A percentile compares a stretch with the other conserved stretches of the same genome.
These are phyloP conservation scores for Hortiboletus campestris DNA, from an alignment of 768 basidiomycete species.

Conservation along the genomic window DNA sequence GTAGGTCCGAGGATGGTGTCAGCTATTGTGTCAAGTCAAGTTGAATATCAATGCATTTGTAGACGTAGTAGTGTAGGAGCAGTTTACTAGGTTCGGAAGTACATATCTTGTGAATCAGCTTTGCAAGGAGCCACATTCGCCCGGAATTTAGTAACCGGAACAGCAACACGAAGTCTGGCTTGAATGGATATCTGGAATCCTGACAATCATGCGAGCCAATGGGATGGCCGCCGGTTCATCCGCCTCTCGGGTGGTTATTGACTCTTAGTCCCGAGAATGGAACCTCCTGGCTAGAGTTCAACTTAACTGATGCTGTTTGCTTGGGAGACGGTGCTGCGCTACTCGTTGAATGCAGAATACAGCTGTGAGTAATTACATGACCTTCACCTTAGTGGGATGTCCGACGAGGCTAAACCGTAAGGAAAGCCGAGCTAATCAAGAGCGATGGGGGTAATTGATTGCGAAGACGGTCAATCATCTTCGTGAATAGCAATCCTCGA, in stretches of 20 bases:
- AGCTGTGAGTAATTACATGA: neutral
- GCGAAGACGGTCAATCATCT: conserved; percentile 38
- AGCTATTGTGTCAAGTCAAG: too few species aligned
- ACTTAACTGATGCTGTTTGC: neutral
- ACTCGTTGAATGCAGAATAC: conserved; percentile 6
- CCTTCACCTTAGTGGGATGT: conserved; percentile 3
- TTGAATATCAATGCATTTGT: too few species aligned
- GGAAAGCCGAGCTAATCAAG: neutral
- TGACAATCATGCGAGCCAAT: neutral
- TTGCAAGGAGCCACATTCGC: neutral
- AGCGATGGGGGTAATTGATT: neutral
- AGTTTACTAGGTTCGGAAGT: neutral
- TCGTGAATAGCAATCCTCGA: conserved; percentile 49
- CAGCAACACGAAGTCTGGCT: neutral
- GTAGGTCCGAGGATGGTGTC: neutral
- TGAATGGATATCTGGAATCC: neutral
- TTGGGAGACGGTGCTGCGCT: neutral
- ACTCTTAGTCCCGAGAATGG: neutral
- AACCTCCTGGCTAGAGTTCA: neutral
- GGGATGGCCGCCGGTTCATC: neutral
- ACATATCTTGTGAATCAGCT: neutral
- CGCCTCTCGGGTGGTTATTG: neutral
- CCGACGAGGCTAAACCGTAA: neutral
- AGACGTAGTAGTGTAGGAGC: neutral
- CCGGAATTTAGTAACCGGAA: too few species aligned